Percentiles rank a stretch among this genome's conserved stretches.
phyloP scores from a whole-genome alignment of 495 filamentous ascomycete species.

The Podospora conica region DNA sequence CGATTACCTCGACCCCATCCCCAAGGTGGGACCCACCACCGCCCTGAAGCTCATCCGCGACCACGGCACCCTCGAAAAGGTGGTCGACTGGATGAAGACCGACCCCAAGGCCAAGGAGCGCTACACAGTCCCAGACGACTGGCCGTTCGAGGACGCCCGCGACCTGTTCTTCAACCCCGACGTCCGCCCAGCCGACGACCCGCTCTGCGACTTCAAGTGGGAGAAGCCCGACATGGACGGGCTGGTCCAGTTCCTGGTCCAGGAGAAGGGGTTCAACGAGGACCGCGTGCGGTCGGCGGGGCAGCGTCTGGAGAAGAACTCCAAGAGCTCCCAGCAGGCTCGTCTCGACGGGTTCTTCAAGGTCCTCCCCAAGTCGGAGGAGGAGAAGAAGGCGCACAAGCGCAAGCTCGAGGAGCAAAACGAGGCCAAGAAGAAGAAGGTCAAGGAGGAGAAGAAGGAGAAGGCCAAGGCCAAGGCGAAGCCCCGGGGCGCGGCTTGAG shows the following conservation, averaged over 20 bases:
- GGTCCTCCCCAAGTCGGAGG: constrained; percentile 77
- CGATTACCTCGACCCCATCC: constrained; percentile 94
- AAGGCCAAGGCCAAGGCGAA: constrained; percentile 82
- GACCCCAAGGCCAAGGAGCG: constrained; percentile 59
- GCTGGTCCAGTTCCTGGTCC: constrained; percentile 78
- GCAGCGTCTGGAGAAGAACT: constrained; percentile 70
- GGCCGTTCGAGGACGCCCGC: constrained; percentile 88
- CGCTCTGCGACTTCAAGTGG: constrained; percentile 96
- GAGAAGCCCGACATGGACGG: constrained; percentile 86
- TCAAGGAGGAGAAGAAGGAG: constrained; percentile 90
- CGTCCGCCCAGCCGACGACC: constrained; percentile 75
- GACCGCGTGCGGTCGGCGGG: constrained; percentile 79
- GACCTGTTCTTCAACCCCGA: constrained; percentile 86
- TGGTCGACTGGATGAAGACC: constrained; percentile 70
- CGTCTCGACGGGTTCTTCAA: constrained; percentile 98
- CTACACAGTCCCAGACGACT: constrained; percentile 80
- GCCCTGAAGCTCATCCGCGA: constrained; percentile 91
- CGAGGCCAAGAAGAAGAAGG: constrained; percentile 85
- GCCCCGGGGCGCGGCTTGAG: constrained; percentile 47
- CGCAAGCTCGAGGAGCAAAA: constrained; percentile 87
- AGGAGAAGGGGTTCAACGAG: constrained; percentile 94
- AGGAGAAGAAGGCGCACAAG: constrained; percentile 76
- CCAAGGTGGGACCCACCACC: constrained; percentile 84
- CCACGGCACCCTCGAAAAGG: constrained; percentile 76
- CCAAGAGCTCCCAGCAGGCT: constrained; percentile 83